These are phyloP conservation scores for Colletotrichum navitas DNA, from an alignment of 2,329 filamentous ascomycete species.

Conservation along the genomic window DNA sequence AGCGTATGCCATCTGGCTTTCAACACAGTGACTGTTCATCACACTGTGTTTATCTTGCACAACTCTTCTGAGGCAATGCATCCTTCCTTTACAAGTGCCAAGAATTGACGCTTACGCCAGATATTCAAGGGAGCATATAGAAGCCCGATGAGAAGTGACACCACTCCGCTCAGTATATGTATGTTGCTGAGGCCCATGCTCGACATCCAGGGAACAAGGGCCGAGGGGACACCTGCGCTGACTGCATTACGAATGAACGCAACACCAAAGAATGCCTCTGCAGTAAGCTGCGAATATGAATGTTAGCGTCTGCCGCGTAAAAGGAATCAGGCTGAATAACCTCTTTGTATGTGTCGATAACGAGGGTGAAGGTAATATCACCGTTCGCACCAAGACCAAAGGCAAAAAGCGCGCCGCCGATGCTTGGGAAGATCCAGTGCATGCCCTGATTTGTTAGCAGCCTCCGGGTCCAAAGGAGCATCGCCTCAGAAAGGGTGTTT, in stretches of 20 bases:
- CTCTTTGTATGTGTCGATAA: conserved; percentile 53
- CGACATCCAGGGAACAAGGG: conserved; percentile 49
- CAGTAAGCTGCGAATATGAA: conserved; percentile 43
- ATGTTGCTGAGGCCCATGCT: conserved; percentile 49
- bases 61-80: too few relatives aligned
- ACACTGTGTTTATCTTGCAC: neutral
- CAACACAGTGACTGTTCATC: neutral
- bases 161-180: conserved; percentile 46
- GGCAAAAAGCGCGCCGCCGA: conserved; percentile 53
- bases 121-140: conserved; percentile 49
- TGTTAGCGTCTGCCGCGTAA: neutral
- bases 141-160: conserved; percentile 45
- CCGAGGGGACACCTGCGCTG: conserved; percentile 48
- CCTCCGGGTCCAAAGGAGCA: too few relatives aligned
- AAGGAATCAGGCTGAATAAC: conserved; percentile 42
- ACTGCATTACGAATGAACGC: conserved; percentile 51
- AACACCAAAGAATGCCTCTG: conserved; percentile 49
- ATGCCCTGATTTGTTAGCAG: conserved; percentile 45
- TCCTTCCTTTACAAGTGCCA: neutral
- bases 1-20: neutral
- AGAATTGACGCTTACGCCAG: conserved; percentile 48
- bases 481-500: too few relatives aligned
- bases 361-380: conserved; percentile 51
- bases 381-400: conserved; percentile 53
- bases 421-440: conserved; percentile 55